Evolutionary conservation across 164 flowering plant species (phyloP).

Genomic region (Vitis labrusca): DNA sequence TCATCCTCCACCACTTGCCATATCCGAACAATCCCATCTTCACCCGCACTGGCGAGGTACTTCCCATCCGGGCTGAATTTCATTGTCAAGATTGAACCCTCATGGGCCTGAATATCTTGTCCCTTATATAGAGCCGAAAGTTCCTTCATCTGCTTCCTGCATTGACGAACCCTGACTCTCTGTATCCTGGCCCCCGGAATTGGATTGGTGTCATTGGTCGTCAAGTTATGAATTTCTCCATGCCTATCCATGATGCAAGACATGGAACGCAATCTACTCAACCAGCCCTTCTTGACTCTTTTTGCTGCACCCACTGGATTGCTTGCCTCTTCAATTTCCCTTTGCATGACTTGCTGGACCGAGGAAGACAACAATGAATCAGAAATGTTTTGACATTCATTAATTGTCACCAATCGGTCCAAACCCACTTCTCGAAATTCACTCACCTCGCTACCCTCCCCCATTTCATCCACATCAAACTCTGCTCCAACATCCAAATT

Average conservation of each 20-base stretch:
- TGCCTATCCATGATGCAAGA: constrained; percentile 42
- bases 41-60: constrained; percentile 88
- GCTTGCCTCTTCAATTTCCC: constrained; percentile 6
- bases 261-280: constrained; percentile 52
- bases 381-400: constrained; percentile 9
- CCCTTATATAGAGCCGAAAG: constrained; percentile 74
- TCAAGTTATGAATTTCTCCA: constrained; percentile 23
- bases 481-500: constrained; percentile 9
- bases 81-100: constrained; percentile 80
- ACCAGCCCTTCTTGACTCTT: constrained; percentile 50
- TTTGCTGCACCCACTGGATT: constrained; percentile 14
- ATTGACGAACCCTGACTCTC: constrained; percentile 64
- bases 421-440: constrained; percentile 2
- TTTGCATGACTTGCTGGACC: constrained; percentile 4
- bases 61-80: constrained; percentile 92
- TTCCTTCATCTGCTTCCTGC: constrained; percentile 60
- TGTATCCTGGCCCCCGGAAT: constrained; percentile 26
- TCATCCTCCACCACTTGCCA: constrained; percentile 84
- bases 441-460: constrained; percentile 6
- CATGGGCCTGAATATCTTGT: constrained; percentile 83
- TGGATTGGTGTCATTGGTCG: constrained; percentile 13
- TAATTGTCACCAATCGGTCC: constrained; percentile 1
- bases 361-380: constrained; percentile 7
- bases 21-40: constrained; percentile 74
- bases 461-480: constrained; percentile 13